phyloP scores from a whole-genome alignment of 192 early-diverging fungal genomes.

The Podochytrium sp. region DNA sequence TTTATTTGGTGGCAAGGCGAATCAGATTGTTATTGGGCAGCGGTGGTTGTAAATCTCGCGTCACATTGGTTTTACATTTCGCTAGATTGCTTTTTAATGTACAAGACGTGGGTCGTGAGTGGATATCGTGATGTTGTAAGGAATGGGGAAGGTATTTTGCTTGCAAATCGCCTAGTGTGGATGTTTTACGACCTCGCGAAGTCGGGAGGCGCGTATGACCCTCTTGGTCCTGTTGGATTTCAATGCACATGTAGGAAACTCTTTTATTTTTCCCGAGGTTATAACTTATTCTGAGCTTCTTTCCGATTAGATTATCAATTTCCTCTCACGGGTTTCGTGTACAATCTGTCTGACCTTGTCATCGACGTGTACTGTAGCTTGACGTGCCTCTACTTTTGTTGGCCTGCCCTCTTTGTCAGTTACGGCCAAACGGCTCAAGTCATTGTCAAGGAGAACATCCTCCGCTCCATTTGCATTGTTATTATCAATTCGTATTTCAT shows the following conservation, averaged over 20 bases:
- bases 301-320: too few species aligned
- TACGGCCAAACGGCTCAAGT: too few species aligned
- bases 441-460: too few species aligned
- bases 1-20: background rate
- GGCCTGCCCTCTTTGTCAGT: too few species aligned
- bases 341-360: too few species aligned
- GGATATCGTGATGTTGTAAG: background rate
- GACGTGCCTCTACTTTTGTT: too few species aligned
- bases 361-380: too few species aligned
- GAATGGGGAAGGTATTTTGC: background rate
- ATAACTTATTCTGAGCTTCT: too few species aligned
- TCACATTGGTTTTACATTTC: background rate
- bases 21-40: background rate
- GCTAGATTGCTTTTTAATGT: background rate
- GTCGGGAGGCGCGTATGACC: background rate
- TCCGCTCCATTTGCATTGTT: too few species aligned
- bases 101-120: background rate
- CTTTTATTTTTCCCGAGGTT: too few species aligned
- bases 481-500: too few species aligned
- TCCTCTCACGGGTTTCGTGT: too few species aligned
- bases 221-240: background rate
- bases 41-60: background rate
- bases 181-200: background rate
- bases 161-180: background rate
- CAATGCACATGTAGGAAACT: background rate